phyloP scores from a whole-genome alignment of 768 basidiomycete genomes.

The Russula dissimulans region DNA sequence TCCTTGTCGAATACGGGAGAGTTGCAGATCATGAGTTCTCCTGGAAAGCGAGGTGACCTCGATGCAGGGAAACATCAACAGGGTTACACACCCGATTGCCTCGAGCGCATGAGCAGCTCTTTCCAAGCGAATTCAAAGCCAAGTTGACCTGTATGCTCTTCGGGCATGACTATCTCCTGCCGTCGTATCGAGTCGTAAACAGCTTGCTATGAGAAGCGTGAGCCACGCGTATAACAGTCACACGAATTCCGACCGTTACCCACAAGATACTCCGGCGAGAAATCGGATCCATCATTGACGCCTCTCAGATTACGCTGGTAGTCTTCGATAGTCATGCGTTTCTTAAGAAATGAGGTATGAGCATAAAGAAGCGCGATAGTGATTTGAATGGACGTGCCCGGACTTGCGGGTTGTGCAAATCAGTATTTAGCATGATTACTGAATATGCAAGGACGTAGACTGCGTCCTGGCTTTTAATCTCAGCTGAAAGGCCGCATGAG shows the following conservation, averaged over 20 bases:
- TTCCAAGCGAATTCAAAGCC: conserved; percentile 99
- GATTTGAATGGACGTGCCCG: conserved; percentile 44
- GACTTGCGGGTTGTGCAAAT: conserved; percentile 91
- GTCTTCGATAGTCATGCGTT: conserved; percentile 95
- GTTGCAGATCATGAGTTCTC: conserved; percentile 68
- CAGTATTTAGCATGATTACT: conserved; percentile 97
- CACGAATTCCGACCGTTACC: conserved; percentile 18
- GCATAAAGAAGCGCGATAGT: neutral
- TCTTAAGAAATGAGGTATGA: conserved; percentile 36
- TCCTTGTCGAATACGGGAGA: conserved; percentile 74
- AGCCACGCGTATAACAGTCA: neutral
- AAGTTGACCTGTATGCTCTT: conserved; percentile 92
- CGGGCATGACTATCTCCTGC: conserved; percentile 93
- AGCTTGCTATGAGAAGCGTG: conserved; percentile 43
- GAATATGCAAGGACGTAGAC: conserved; percentile 92
- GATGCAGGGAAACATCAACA: neutral
- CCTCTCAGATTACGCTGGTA: conserved; percentile 88
- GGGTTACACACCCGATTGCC: conserved; percentile 55
- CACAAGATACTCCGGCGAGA: conserved; percentile 80
- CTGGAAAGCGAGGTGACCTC: conserved; percentile 27
- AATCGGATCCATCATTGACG: conserved; percentile 79
- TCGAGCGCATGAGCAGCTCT: conserved; percentile 75
- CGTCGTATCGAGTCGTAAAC: conserved; percentile 94
- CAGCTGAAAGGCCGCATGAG: conserved; percentile 39
- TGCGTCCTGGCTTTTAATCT: conserved; percentile 86